phyloP scores from a whole-genome alignment of 2,329 filamentous ascomycete species.

The Shiraia bambusicola region DNA sequence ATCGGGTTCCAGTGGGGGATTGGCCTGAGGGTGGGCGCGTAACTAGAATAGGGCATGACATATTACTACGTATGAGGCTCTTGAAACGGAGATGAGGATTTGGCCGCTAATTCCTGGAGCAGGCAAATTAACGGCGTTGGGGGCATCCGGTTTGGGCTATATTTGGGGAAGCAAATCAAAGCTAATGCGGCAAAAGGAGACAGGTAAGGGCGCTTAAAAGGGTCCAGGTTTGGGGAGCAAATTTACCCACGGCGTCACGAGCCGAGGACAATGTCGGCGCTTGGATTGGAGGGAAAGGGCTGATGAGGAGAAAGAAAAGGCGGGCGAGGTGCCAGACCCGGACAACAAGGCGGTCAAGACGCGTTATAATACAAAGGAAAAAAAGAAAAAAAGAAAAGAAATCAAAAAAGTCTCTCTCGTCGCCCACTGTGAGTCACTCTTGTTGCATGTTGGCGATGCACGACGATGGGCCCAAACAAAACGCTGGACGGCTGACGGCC shows the following conservation, averaged over 20 bases:
- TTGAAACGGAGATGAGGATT: slow-evolving; percentile 22
- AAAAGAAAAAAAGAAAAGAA: too few relatives aligned
- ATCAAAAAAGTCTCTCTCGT: slow-evolving; percentile 22
- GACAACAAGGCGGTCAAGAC: slow-evolving; percentile 36
- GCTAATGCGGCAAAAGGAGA: slow-evolving; percentile 27
- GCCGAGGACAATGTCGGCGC: slow-evolving; percentile 30
- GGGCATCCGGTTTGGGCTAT: slow-evolving; percentile 28
- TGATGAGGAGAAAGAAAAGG: slow-evolving; percentile 17
- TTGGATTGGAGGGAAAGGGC: slow-evolving; percentile 23
- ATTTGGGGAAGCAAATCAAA: slow-evolving; percentile 33
- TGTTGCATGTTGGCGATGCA: slow-evolving; percentile 27
- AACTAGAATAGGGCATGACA: slow-evolving; percentile 25
- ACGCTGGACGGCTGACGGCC: slow-evolving; percentile 32
- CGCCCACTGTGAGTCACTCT: slow-evolving; percentile 41
- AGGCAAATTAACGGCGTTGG: slow-evolving; percentile 37
- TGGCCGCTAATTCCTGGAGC: slow-evolving; percentile 18
- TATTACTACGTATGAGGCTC: slow-evolving; percentile 24
- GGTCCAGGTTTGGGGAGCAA: slow-evolving; percentile 14
- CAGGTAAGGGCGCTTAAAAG: slow-evolving; percentile 32
- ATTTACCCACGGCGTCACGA: slow-evolving; percentile 28
- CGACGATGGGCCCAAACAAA: slow-evolving; percentile 34
- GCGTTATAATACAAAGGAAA: too few relatives aligned
- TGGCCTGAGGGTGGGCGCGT: slow-evolving; percentile 28
- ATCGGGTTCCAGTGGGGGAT: slow-evolving; percentile 1
- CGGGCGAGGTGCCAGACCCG: slow-evolving; percentile 36